Evolutionary conservation across 192 early-diverging fungal genomes (phyloP), one percentile per base, ranked within the genome.

Genomic region (Entophlyctis helioformis): DNA sequence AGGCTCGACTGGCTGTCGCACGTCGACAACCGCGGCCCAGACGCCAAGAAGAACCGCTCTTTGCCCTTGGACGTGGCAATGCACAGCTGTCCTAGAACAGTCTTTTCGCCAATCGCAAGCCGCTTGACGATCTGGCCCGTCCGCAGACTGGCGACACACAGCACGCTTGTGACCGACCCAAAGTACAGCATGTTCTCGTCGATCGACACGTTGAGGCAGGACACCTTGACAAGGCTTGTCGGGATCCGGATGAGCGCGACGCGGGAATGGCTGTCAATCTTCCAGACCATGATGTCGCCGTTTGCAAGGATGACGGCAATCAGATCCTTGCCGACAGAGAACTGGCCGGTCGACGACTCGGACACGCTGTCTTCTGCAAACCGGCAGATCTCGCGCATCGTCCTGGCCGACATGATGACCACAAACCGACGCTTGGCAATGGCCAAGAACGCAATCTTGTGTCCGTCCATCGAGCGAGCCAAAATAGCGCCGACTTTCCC

Each of bases 341-440:
- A 51, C 8, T 11, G 11, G 11, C 44, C 50, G 1, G 20, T n/a
- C 21, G 44, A 23, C 32, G 38, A 8, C 16, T 20, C 19, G 9
- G 18, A 15, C n/a, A 44, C 13, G n/a, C n/a, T n/a, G 15, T 44
- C 24, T n/a, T 49, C 48, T n/a, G 15, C 16, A 33, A 49, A 49
- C 0, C 48, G 48, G 37, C 48, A 45, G 11, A 49, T 44, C 24
- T 51, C 50, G 10, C 27, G 26, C 41, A 51, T 13, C 44, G n/a
- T 47, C n/a, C n/a, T n/a, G 21, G 24, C 12, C 43, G 27, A 19
- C 8, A 13, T 46, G 39, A 51, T 8, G 11, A 51, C 50, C 16
- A 51, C 24, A 1, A 51, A 1, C 11, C 22, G 6, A 13, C 25
- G 9, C 10, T 26, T 22, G 10, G 42, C 1, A 22, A 8, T 11